Evolutionary conservation across 768 basidiomycete genomes (phyloP).

Genomic region (Bullera alba): DNA sequence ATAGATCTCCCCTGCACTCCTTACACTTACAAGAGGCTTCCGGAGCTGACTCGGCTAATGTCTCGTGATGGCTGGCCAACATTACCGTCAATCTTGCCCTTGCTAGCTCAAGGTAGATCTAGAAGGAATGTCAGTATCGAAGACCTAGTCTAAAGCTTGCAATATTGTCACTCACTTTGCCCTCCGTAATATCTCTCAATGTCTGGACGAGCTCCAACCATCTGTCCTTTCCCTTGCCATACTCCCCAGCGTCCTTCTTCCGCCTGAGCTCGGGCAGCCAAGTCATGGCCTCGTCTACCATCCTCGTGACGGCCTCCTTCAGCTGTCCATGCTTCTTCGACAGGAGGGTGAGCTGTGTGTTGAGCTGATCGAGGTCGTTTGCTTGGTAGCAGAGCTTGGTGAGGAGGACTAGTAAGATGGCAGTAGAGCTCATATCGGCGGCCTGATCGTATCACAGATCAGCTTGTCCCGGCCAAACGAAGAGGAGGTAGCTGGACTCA

Average conservation of each 20-base stretch:
- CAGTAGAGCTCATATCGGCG: constrained; percentile 86
- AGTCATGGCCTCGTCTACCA: constrained; percentile 76
- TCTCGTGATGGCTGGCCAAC: constrained; percentile 79
- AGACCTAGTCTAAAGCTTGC: background rate
- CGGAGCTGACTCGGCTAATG: constrained; percentile 51
- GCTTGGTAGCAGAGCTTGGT: constrained; percentile 66
- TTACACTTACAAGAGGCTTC: constrained; percentile 25
- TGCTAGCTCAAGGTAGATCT: constrained; percentile 96
- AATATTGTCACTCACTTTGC: constrained; percentile 62
- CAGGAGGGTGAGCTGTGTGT: constrained; percentile 54
- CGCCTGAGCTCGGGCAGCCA: constrained; percentile 71
- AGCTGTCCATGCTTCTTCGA: constrained; percentile 97
- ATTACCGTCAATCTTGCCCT: constrained; percentile 86
- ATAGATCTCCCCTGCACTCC: background rate
- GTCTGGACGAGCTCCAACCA: constrained; percentile 78
- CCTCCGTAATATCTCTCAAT: constrained; percentile 84
- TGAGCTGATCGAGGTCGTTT: constrained; percentile 63
- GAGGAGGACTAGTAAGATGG: constrained; percentile 69
- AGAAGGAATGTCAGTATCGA: background rate
- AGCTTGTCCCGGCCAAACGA: background rate
- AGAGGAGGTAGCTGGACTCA: constrained; percentile 45
- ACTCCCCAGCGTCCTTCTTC: constrained; percentile 67
- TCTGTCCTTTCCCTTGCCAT: constrained; percentile 24
- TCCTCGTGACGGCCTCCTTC: constrained; percentile 78
- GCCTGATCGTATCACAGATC: constrained; percentile 54